Conservation (phyloP, 1,284 basidiomycete genomes). For the Microstroma glucosiphilum region DNA sequence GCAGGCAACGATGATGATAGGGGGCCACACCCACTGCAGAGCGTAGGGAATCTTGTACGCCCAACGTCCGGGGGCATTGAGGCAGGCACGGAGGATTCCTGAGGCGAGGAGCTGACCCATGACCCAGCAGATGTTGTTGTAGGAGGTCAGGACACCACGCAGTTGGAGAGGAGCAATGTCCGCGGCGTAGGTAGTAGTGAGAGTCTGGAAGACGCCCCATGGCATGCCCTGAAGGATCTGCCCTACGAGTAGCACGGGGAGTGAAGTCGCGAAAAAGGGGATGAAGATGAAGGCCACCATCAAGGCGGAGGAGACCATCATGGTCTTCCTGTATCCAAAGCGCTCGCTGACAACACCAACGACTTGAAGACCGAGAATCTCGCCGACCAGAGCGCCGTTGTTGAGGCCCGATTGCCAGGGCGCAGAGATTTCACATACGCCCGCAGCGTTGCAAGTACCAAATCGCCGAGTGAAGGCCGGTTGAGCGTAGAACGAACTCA, state of each 20-base stretch:
- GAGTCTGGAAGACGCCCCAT: conserved; percentile 52
- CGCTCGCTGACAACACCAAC: conserved; percentile 52
- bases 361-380: conserved; percentile 53
- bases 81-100: background rate
- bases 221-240: conserved; percentile 52
- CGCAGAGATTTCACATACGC: conserved; percentile 52
- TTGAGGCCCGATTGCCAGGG: conserved; percentile 53
- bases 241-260: conserved; percentile 51
- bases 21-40: conserved; percentile 50
- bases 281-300: conserved; percentile 50
- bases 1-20: conserved; percentile 26
- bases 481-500: conserved; percentile 51
- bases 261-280: conserved; percentile 52
- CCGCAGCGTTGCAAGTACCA: conserved; percentile 36
- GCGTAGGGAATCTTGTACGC: conserved; percentile 50
- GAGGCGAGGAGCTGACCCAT: conserved; percentile 3
- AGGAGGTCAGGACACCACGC: conserved; percentile 53
- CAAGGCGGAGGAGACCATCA: conserved; percentile 42
- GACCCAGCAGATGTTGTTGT: conserved; percentile 50
- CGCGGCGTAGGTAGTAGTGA: conserved; percentile 54
- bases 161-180: conserved; percentile 54
- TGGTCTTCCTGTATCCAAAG: conserved; percentile 52
- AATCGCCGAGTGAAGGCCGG: conserved; percentile 48
- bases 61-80: conserved; percentile 18
- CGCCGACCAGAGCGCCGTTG: conserved; percentile 24